Conservation (phyloP, 176 grass and related monocot genomes). For the Eleusine indica region DNA sequence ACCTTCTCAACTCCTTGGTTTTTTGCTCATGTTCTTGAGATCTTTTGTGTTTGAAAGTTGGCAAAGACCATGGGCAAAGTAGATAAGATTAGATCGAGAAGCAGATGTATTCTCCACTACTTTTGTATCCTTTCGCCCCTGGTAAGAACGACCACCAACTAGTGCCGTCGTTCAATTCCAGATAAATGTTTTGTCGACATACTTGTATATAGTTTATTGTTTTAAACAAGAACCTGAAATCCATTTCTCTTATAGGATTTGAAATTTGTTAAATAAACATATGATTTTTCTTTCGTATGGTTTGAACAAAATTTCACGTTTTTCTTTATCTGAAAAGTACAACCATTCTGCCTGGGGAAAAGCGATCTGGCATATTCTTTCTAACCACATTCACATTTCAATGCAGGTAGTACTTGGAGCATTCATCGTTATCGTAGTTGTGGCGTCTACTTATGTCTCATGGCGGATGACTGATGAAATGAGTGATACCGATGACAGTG, state of each 20-base stretch:
- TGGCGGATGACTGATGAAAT: neutral
- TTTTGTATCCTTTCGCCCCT: neutral
- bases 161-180: too few species aligned
- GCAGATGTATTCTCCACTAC: neutral
- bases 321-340: too few species aligned
- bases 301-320: neutral
- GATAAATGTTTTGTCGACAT: neutral
- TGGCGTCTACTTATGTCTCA: neutral
- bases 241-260: neutral
- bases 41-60: neutral
- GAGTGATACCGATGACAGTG: neutral
- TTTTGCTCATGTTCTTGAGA: neutral
- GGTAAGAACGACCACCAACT: neutral
- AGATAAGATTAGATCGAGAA: neutral
- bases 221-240: neutral
- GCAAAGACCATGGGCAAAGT: neutral
- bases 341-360: too few species aligned
- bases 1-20: neutral
- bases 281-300: neutral
- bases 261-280: neutral
- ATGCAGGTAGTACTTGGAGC: constrained; percentile 7
- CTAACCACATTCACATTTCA: neutral
- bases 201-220: neutral
- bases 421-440: too few species aligned
- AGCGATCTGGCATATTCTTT: neutral